Base-by-base conservation (phyloP, 202 grass and related monocot genomes). In the Setaria italica region DNA sequence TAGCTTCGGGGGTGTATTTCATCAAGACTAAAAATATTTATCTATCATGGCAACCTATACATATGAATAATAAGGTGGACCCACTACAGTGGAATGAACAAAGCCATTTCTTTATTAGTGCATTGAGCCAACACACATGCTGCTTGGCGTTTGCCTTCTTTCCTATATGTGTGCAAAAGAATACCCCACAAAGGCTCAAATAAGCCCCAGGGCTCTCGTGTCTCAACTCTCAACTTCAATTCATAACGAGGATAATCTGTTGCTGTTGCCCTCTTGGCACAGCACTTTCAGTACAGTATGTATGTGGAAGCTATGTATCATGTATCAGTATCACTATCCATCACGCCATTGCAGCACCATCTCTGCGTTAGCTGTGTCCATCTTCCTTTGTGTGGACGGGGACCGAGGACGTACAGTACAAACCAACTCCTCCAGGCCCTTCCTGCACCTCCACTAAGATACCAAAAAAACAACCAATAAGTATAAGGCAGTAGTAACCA, bases 261-360 rank as follows among this genome's bases (percentile, higher is more conserved):
- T 33, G 30, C 67, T 67, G 65, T 49, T 19, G 29, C 43, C 32
- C 19, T 20, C 42, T 82, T 82, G 46, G 30, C 50, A 75, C 83
- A 67, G 32, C 84, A 78, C 30, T 48, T 77, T 85, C 29, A 77
- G 37, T 82, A 77, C 82, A 45, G 76, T 88, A 77, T 88, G 48
- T 76, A 71, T 77, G 39, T 72, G 12, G 43, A 79, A 74, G 56
- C 79, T 80, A 48, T 55, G 66, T 74, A 59, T 68, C 67, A 68
- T 60, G 60, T 72, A 88, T 41, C 39, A 41, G 60, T 72, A 88
- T 41, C 39, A 41, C 39, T 41, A 41, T 88, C 77, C 62, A 75
- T 64, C 80, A 47, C 46, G 64, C 76, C 78, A 43, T 54, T 55
- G 75, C 17, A 21, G 59, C 72, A 72, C 14, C 72, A 76, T 68